phyloP scores from a whole-genome alignment of 129 eudicot genomes.

The Centaurea solstitialis region DNA sequence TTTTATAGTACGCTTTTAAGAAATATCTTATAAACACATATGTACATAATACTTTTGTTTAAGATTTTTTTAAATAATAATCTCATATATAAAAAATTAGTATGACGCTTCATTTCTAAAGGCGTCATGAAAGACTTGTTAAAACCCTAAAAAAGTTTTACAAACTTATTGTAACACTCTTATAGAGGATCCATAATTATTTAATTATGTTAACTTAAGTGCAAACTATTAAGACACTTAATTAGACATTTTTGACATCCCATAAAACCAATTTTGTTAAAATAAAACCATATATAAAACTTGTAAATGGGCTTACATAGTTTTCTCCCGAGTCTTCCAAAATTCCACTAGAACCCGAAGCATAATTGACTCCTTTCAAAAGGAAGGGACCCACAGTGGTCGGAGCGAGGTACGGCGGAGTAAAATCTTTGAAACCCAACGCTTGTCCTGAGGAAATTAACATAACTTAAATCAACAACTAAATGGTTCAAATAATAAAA shows the following conservation, averaged over 20 bases:
- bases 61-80: background rate
- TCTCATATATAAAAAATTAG: background rate
- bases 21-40: no score
- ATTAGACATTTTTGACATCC: background rate
- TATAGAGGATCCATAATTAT: no score
- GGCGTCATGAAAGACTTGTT: background rate
- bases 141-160: no score
- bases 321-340: conserved; percentile 58
- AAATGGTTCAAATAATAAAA: background rate
- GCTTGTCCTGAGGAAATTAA: conserved; percentile 44
- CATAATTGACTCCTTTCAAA: conserved; percentile 77
- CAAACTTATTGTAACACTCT: no score
- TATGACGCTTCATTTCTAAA: background rate
- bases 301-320: conserved; percentile 52
- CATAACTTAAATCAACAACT: background rate
- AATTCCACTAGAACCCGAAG: conserved; percentile 89
- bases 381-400: conserved; percentile 51
- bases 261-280: background rate
- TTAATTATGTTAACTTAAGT: background rate
- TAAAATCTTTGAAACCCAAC: conserved; percentile 46
- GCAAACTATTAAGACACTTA: background rate
- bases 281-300: background rate
- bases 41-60: background rate
- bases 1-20: background rate
- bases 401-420: conserved; percentile 87